Base-by-base conservation (phyloP, 768 basidiomycete species). In the Mycena maculata region DNA sequence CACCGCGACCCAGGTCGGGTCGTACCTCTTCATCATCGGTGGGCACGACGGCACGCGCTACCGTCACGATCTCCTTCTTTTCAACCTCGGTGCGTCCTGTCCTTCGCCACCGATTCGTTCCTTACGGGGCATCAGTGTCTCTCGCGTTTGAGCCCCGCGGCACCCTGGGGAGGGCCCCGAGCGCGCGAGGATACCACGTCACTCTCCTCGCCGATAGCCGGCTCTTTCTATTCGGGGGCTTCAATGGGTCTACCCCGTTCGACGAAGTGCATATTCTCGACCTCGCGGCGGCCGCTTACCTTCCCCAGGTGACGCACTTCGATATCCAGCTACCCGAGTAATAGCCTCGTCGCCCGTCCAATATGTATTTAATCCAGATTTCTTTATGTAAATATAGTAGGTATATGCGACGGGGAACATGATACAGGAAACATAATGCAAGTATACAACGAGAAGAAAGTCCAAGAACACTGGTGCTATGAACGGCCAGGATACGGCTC, bases 241-340 rank as follows among this genome's bases (percentile, higher is more conserved):
- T 91, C 73, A 95, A 96, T 48, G 96, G 95, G 2, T 87, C 86
- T 54, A 89, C 88, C 20, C 89, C 92, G 4, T 95, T 88, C 72
- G 93, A 95, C 70, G 96, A 97, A 78, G 90, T 96, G 39, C 86
- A 92, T 77, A 85, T 92, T 41, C 82, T 98, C 48, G 96, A 98
- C 74, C 84, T 97, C 36, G 93, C 94, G 5, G 93, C 92, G 12
- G 87, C 90, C 6, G 95, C 94, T 39, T 98, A 96, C 79, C 80
- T 97, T 23, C 94, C 95, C 0, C 95, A 97, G 76, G 93, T 95
- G 12, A 94, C 92, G 67, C 90, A 90, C 76, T 92, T 91, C 74
- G 82, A 80, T 33, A 85, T 92, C 72, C 88, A 90, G 55, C 56
- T 71, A 4, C 69, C 69, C 8, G 69, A 71, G 57, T 71, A 71